Conservation (phyloP, 768 basidiomycete species). For the Panaeolus cyanescens region DNA sequence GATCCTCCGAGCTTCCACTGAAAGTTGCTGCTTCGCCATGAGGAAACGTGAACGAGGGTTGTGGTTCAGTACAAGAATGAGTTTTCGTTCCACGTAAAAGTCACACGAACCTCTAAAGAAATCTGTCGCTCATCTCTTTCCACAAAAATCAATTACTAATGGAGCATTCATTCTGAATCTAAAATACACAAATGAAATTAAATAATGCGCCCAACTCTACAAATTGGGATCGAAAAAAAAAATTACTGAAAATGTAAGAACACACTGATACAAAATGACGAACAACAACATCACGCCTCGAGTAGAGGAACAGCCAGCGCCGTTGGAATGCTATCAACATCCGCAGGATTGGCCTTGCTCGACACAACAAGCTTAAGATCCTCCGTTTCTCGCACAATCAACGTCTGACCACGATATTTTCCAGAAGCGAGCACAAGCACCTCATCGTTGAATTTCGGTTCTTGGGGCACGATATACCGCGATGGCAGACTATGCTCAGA, state of each 20-base stretch:
- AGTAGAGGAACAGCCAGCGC: conserved; percentile 36
- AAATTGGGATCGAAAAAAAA: background rate
- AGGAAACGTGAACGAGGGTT: background rate
- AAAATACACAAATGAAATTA: background rate
- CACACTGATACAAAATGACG: background rate
- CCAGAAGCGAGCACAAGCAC: conserved; percentile 54
- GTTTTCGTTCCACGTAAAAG: background rate
- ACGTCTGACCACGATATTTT: conserved; percentile 39
- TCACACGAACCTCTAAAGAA: background rate
- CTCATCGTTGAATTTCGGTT: conserved; percentile 36
- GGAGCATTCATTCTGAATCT: background rate
- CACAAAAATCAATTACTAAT: background rate
- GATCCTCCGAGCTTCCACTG: conserved; percentile 39
- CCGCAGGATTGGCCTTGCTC: conserved; percentile 31
- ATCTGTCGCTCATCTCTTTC: background rate
- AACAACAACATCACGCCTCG: conserved; percentile 6
- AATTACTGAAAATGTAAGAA: background rate
- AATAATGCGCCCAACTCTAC: background rate
- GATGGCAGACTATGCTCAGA: conserved; percentile 28
- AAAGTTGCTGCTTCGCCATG: conserved; percentile 31
- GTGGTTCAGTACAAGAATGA: conserved; percentile 8
- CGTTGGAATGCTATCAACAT: conserved; percentile 37
- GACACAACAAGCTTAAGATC: conserved; percentile 39
- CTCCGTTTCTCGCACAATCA: conserved; percentile 43
- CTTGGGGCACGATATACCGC: conserved; percentile 30